Base-by-base conservation (phyloP, 345 rosid species). In the Brassica rapa region DNA sequence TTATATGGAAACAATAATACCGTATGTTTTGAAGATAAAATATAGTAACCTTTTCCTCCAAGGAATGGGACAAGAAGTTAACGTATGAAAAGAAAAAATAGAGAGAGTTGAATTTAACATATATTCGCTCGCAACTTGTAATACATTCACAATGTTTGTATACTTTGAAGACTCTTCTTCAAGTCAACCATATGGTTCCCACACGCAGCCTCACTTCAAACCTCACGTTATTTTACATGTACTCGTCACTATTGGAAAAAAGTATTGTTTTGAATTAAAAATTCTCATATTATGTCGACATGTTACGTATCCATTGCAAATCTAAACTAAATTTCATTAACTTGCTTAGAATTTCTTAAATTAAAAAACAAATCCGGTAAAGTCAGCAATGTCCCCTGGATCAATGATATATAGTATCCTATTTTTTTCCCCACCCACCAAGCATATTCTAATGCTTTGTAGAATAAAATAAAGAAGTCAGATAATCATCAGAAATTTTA, bases 171-270 rank as follows among this genome's bases (percentile, higher is more conserved):
- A 66, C 81, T 71, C 66, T 77, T 71, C 25, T 71, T 25, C 76
- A 63, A 11, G 32, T 53, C 57, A 25, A 63, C 30, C 14, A 63
- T 53, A 64, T 55, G 60, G 19, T 37, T 71, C 29, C 61, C 60
- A 37, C 66, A 71, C 81, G 81, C 49, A 70, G 66, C 75, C 66
- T 70, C 70, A 9, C 59, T 63, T 37, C 70, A 77, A 3, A 14
- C 62, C 55, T 51, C 65, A 77, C 41, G 70, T 62, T 70, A 2
- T 24, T 63, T 60, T 35, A 62, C 55, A 69, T 8, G 0, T 9
- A 6, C 19, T 32, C 14, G 16, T 57, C 73, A 76, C 16, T 60
- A 8, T 23, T 76, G 80, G 23, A 67, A 8, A 55, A 66, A 35
- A 39, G 2, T 24, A 21, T 32, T 33, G 0, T 35, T 30, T 68